Percentiles rank a stretch among this genome's conserved stretches.
These are phyloP conservation scores for Solanum pimpinellifolium DNA, from an alignment of 257 asterid species.

Conservation along the genomic window DNA sequence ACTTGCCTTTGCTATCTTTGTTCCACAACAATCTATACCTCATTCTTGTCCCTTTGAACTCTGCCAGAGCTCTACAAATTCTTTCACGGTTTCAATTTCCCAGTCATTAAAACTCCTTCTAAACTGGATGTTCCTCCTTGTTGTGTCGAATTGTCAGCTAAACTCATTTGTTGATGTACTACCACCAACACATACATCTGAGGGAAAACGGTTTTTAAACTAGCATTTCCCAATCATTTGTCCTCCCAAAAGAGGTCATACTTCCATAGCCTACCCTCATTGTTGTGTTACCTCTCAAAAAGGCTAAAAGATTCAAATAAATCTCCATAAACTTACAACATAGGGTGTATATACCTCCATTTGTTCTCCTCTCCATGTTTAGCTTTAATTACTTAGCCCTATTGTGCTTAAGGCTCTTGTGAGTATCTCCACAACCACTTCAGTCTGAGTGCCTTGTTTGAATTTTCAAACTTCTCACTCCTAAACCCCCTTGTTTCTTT, in stretches of 20 bases:
- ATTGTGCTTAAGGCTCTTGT: background rate
- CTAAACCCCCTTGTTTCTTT: background rate
- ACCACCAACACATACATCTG: background rate
- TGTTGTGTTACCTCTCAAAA: background rate
- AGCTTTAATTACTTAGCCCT: background rate
- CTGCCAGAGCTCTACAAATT: background rate
- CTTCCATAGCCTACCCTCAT: background rate
- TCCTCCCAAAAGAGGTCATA: background rate
- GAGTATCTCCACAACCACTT: background rate
- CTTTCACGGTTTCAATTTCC: background rate
- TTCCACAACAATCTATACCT: background rate
- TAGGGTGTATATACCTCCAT: background rate
- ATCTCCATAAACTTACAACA: background rate
- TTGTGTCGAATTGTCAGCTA: background rate
- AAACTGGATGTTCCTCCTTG: background rate
- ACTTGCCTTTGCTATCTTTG: background rate
- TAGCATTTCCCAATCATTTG: background rate
- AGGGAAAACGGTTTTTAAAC: background rate
- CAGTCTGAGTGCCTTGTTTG: background rate
- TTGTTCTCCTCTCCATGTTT: background rate
- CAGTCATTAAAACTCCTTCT: background rate
- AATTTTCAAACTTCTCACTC: background rate
- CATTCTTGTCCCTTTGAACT: background rate
- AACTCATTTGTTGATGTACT: background rate
- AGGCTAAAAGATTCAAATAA: background rate